Evolutionary conservation across 2,329 filamentous ascomycete genomes (phyloP), one percentile per base, ranked within the genome.

Genomic region (Metarhizium guizhouense): DNA sequence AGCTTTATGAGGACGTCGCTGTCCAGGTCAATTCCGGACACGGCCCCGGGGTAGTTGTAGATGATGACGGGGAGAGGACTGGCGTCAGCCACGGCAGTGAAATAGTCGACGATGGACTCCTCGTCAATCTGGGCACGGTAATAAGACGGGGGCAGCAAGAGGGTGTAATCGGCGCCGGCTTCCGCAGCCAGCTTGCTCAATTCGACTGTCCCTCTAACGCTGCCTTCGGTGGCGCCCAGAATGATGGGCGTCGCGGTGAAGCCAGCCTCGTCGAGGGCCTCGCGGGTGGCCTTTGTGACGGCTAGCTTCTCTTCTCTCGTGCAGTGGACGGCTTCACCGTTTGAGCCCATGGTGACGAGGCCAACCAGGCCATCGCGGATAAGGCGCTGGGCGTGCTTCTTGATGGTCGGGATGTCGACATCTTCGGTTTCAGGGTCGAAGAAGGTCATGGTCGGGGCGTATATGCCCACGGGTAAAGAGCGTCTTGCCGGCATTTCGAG

Each of bases 41-140:
- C 90, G 52, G 89, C 90, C 53, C 89, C 90, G 1, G 90, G 90
- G 75, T 94, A 95, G 77, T 95, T 95, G 81, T 95, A 95, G 51
- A 95, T 76, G 60, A 95, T 81, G 54, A 95, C 70, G n/a, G 89
- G 88, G 8, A 94, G 74, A 5, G 88, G 86, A 52, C 85, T 88
- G 43, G 71, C 78, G 69, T 93, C 87, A 51, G 90, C 90, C 5
- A 95, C 88, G 55, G 80, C 79, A 55, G 76, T 81, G 74, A 86
- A 92, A 75, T 87, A 92, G 63, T 86, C 81, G 66, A 85, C 80
- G 57, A 95, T 77, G 58, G 87, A 80, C 52, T 84, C 79, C 63
- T 92, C 87, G 67, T 88, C 86, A 70, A 89, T 85, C 62, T 87
- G 85, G 53, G 80, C 80, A 56, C 87, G 85, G 79, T 91, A 95